Conservation (phyloP, 2,329 filamentous ascomycete species). For the Erysiphe neolycopersici region DNA sequence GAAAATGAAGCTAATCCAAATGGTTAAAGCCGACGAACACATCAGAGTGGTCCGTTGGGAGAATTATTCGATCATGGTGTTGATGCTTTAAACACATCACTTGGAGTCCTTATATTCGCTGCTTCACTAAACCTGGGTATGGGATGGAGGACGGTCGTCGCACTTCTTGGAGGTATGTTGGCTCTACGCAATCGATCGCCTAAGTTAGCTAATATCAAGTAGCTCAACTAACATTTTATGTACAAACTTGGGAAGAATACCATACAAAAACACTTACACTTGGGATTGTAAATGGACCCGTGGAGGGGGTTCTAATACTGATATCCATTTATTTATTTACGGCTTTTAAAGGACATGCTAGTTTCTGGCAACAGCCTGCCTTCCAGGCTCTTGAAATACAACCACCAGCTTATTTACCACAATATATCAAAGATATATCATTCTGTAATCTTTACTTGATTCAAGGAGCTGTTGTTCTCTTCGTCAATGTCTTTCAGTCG, state of each 20-base stretch:
- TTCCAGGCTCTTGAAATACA: conserved; percentile 52
- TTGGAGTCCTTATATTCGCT: conserved; percentile 79
- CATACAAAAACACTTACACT: conserved; percentile 90
- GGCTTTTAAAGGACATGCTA: conserved; percentile 59
- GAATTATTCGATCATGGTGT: conserved; percentile 96
- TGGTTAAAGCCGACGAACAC: conserved; percentile 43
- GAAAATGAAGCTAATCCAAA: conserved; percentile 2
- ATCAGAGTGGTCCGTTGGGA: conserved; percentile 75
- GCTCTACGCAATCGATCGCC: background rate
- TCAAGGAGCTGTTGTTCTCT: conserved; percentile 55
- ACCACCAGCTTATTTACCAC: conserved; percentile 34
- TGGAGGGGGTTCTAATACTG: conserved; percentile 76
- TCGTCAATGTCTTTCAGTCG: conserved; percentile 61
- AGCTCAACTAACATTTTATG: conserved; percentile 87
- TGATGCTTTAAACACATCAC: conserved; percentile 84
- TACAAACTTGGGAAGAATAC: conserved; percentile 98
- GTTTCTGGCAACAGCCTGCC: conserved; percentile 72
- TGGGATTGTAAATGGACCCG: conserved; percentile 75
- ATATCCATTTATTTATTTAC: conserved; percentile 62
- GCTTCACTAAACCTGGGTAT: conserved; percentile 83
- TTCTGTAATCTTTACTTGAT: conserved; percentile 88
- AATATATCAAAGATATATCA: conserved; percentile 46
- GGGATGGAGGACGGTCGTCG: conserved; percentile 64
- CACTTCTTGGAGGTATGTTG: conserved; percentile 50
- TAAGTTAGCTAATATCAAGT: background rate